Evolutionary conservation across 495 filamentous ascomycete species (phyloP), one percentile per base, ranked within the genome.

Genomic region (Aspergillus heteromorphus): DNA sequence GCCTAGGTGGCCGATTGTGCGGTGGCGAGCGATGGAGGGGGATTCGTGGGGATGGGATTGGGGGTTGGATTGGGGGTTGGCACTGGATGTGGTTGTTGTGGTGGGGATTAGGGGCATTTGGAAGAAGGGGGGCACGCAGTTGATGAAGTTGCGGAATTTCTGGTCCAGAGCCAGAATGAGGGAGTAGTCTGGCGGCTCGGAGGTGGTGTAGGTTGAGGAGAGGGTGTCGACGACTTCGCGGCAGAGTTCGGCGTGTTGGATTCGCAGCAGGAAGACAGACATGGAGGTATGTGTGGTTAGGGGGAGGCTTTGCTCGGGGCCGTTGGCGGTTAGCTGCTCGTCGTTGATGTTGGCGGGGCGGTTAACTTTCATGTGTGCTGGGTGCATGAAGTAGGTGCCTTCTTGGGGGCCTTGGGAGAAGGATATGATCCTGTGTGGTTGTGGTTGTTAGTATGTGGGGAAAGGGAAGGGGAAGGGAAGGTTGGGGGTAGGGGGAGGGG

Each of bases 341-440:
- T 70, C 65, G 23, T 70, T 65, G 27, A 57, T 59, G 38, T 70
- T 68, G 48, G 51, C 62, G 2, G 66, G 64, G 16, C 59, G 51
- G 17, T 67, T 61, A 1, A 68, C 64, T 11, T 62, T 64, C 68
- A 71, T 68, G 16, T 71, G 64, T n/a, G 59, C 62, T 6, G 64
- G 58, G 6, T 71, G 65, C 6, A 67, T 56, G 2, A 53, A 51
- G 43, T 68, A 71, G 17, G 57, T 47, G 9, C 64, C 68, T 31
- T 68, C 66, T 23, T 63, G 57, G 4, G 62, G 48, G 13, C 64
- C 57, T 21, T 64, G 62, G 4, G 52, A 61, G 31, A 68, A 63
- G 14, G 63, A 43, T 21, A 57, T 31, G n/a, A 68, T 53, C 67
- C 65, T 70, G 18, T 70, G 18, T 16, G 14, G 8, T 23, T 17